These are phyloP conservation scores for Solanum peruvianum DNA, from an alignment of 257 asterid genomes.

Conservation along the genomic window DNA sequence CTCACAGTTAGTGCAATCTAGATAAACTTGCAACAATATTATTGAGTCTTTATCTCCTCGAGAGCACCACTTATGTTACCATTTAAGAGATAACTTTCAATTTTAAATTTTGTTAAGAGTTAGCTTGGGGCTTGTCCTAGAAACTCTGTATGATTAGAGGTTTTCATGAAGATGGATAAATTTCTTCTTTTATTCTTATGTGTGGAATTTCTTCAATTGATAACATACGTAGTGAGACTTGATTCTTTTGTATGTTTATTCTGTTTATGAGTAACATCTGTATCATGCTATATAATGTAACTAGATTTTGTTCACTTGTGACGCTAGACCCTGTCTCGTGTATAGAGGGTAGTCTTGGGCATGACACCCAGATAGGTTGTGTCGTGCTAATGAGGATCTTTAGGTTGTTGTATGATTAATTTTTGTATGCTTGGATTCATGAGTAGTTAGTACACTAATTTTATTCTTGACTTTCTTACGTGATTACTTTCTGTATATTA, in stretches of 20 bases:
- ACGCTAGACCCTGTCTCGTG: no score
- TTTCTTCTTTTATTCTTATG: no score
- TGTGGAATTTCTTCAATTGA: background rate
- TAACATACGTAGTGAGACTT: background rate
- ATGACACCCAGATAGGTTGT: no score
- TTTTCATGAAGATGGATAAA: background rate
- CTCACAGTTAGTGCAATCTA: no score
- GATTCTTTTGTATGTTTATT: background rate
- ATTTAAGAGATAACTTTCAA: no score
- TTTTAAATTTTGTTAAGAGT: background rate
- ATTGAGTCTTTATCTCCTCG: background rate
- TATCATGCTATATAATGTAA: no score
- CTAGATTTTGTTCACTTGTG: background rate
- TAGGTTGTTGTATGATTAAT: no score
- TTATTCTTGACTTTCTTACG: background rate
- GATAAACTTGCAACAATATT: background rate
- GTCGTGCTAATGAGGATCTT: no score
- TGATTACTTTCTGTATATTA: background rate
- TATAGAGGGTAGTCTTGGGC: no score
- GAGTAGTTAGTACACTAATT: background rate
- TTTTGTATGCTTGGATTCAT: background rate
- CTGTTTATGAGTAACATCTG: no score
- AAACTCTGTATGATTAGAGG: background rate
- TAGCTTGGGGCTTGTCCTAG: background rate
- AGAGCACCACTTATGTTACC: background rate